Percentiles rank a stretch among this genome's conserved stretches.
Evolutionary conservation across 2,329 filamentous ascomycete genomes (phyloP).

Genomic region (Neoscytalidium dimidiatum): DNA sequence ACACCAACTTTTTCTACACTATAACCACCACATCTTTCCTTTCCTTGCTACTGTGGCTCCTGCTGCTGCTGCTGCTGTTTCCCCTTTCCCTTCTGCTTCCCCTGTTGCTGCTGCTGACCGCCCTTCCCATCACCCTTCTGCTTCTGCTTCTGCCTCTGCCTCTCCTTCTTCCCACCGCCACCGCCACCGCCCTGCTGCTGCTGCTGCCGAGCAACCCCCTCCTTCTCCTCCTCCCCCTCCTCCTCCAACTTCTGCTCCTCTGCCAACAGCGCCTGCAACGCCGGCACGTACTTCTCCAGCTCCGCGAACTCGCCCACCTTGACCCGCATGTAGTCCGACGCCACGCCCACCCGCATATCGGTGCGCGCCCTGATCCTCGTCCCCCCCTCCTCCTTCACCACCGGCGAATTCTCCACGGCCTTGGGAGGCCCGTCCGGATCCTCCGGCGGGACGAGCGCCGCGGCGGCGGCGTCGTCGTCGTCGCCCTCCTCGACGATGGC

Average conservation of each 20-base stretch:
- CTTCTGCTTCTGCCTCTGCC: conserved; percentile 20
- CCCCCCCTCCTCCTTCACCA: not conserved
- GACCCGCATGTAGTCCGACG: conserved; percentile 78
- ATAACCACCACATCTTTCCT: not conserved
- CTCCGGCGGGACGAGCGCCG: conserved; percentile 15
- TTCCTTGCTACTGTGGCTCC: not conserved
- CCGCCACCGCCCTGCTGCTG: too few species aligned
- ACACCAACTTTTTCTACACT: too few species aligned
- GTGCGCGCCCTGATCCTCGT: conserved; percentile 38
- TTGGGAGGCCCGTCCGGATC: conserved; percentile 26
- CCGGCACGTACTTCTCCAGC: conserved; percentile 64
- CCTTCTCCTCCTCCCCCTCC: not conserved
- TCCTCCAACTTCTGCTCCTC: conserved; percentile 10
- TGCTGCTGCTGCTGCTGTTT: not conserved
- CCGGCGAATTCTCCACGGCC: not conserved
- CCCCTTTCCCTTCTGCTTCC: conserved; percentile 20
- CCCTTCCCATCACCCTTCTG: conserved; percentile 26
- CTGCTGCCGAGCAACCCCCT: too few species aligned
- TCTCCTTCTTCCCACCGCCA: conserved; percentile 1
- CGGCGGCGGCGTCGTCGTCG: not conserved
- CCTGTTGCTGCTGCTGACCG: conserved; percentile 25
- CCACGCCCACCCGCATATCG: conserved; percentile 68
- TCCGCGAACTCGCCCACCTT: conserved; percentile 69
- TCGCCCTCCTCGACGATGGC: not conserved
- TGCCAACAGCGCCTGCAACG: conserved; percentile 58